A percentile compares a stretch with the other conserved stretches of the same genome.
phyloP scores from a whole-genome alignment of 495 filamentous ascomycete genomes.

The Bombardia bombarda region DNA sequence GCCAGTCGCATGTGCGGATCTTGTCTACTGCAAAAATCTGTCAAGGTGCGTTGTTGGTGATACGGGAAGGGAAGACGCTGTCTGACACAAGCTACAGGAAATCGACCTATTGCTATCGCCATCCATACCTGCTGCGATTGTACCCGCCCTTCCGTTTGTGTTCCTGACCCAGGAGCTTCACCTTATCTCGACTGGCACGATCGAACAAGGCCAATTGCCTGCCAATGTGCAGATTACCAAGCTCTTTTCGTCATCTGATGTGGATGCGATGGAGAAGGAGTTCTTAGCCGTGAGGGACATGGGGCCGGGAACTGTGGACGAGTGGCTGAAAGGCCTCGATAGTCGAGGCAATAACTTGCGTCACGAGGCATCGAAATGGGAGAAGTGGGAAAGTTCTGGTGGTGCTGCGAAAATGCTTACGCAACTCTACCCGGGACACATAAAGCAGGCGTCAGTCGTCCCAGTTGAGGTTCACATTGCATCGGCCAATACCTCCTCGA shows the following conservation, averaged over 20 bases:
- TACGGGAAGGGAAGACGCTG: background rate
- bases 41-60: constrained; percentile 45
- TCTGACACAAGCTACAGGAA: constrained; percentile 46
- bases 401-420: constrained; percentile 32
- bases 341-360: constrained; percentile 47
- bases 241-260: constrained; percentile 50
- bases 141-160: constrained; percentile 55
- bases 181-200: constrained; percentile 43
- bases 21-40: constrained; percentile 49
- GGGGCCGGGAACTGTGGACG: constrained; percentile 53
- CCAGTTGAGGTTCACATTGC: too few relatives aligned
- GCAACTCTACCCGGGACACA: constrained; percentile 18
- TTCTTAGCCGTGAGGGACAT: constrained; percentile 50
- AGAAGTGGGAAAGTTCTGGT: constrained; percentile 55
- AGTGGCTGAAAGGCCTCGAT: constrained; percentile 68
- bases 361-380: constrained; percentile 57
- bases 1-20: constrained; percentile 50
- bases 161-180: constrained; percentile 51
- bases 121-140: constrained; percentile 46
- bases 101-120: constrained; percentile 53
- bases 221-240: constrained; percentile 48
- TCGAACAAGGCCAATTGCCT: constrained; percentile 39
- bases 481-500: too few relatives aligned
- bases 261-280: constrained; percentile 45
- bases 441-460: background rate